Evolutionary conservation across 345 rosid species (phyloP).

Genomic region (Gossypium sturtianum): DNA sequence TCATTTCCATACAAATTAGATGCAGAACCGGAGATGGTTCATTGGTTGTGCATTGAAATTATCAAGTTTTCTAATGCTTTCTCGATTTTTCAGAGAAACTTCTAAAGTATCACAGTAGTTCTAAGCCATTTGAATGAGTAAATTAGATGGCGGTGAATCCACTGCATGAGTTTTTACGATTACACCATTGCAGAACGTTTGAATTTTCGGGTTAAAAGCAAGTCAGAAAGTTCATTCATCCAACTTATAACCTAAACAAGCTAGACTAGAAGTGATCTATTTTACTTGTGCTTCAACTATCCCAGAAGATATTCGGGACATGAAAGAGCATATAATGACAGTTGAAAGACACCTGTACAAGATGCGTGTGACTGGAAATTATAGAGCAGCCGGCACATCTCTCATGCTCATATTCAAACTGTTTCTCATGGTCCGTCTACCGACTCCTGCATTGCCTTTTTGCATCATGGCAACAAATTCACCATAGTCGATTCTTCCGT

Average conservation of each 20-base stretch:
- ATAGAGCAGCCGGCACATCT: constrained; percentile 53
- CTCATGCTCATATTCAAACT: constrained; percentile 93
- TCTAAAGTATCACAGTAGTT: not conserved
- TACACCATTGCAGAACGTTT: not conserved
- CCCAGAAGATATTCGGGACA: not conserved
- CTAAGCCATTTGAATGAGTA: not conserved
- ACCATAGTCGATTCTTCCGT: constrained; percentile 90
- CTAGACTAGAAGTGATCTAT: not conserved
- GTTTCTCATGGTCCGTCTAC: constrained; percentile 96
- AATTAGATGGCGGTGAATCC: not conserved
- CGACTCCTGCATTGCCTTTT: constrained; percentile 89
- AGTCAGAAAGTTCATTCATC: not conserved
- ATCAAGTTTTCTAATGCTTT: not conserved
- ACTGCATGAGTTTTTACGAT: not conserved
- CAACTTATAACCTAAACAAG: not conserved
- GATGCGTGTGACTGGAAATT: constrained; percentile 14
- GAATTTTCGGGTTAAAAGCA: not conserved
- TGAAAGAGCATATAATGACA: not conserved
- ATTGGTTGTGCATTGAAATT: not conserved
- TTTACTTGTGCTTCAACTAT: not conserved
- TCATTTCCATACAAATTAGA: not conserved
- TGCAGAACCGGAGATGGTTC: not conserved
- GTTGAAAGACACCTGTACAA: constrained; percentile 27
- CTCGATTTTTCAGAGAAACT: not conserved
- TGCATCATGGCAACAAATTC: constrained; percentile 99